These are phyloP conservation scores for Nicotiana rustica DNA, from an alignment of 305 asterid genomes.

Conservation along the genomic window DNA sequence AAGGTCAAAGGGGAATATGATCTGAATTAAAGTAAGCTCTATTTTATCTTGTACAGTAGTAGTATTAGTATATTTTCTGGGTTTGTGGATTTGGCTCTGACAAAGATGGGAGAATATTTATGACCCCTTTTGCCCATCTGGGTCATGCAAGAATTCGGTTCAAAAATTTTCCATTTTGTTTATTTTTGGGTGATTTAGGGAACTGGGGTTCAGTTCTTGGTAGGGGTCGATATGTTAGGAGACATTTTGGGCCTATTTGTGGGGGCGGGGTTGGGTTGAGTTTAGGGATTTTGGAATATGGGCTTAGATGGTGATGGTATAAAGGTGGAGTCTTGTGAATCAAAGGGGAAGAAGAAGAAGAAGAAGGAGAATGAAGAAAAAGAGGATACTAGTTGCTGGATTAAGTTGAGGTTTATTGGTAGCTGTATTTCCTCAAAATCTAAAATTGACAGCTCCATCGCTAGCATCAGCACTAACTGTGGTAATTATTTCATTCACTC, in stretches of 20 bases:
- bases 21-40: conserved; percentile 44
- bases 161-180: too few species aligned
- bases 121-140: not conserved
- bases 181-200: not conserved
- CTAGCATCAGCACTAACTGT: conserved; percentile 69
- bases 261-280: conserved; percentile 18
- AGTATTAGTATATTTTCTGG: conserved; percentile 37
- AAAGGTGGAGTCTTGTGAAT: conserved; percentile 57
- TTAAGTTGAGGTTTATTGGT: conserved; percentile 61
- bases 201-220: conserved; percentile 27
- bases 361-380: conserved; percentile 38
- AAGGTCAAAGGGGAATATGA: conserved; percentile 30
- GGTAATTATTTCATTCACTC: conserved; percentile 33
- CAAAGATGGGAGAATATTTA: conserved; percentile 1
- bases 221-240: conserved; percentile 31
- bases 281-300: conserved; percentile 58
- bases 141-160: not conserved
- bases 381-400: conserved; percentile 57
- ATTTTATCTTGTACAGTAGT: not conserved
- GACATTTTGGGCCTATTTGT: conserved; percentile 32
- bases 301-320: conserved; percentile 54
- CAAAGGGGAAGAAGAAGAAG: conserved; percentile 47
- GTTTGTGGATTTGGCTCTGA: conserved; percentile 12
- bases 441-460: conserved; percentile 70
- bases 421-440: conserved; percentile 76